These are phyloP conservation scores for Solanum dulcamara DNA, from an alignment of 257 asterid genomes.

Conservation along the genomic window DNA sequence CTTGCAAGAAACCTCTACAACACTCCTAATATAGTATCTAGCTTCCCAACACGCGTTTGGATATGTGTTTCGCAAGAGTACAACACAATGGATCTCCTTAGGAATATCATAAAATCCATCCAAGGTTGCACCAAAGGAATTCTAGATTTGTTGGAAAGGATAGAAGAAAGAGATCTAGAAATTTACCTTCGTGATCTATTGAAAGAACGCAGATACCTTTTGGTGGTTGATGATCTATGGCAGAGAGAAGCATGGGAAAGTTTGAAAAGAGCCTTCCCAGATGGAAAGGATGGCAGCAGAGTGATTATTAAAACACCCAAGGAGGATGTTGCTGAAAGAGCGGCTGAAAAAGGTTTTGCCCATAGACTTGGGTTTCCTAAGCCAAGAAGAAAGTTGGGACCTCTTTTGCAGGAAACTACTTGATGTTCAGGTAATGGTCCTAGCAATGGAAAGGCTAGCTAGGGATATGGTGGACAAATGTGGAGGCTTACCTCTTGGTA, in stretches of 20 bases:
- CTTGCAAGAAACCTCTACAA: neutral
- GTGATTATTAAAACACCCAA: neutral
- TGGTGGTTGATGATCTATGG: neutral
- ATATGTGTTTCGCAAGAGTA: neutral
- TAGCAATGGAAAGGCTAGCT: neutral
- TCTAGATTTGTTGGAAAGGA: neutral
- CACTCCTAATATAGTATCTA: neutral
- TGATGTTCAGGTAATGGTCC: neutral
- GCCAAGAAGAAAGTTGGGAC: neutral
- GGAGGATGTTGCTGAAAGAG: neutral
- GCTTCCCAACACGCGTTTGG: neutral
- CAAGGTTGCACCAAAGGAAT: neutral
- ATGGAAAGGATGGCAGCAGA: neutral
- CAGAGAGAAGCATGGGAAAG: neutral
- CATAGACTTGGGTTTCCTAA: neutral
- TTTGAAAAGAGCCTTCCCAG: neutral
- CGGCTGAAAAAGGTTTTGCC: neutral
- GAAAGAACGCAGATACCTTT: neutral
- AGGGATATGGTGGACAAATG: neutral
- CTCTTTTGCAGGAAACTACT: neutral
- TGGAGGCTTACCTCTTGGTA: neutral
- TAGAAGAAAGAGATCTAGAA: neutral
- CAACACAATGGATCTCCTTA: neutral
- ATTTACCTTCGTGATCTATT: neutral
- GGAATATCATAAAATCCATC: neutral